Base-by-base conservation (phyloP, 306 rosid genomes). In the Hylodesmum podocarpum region DNA sequence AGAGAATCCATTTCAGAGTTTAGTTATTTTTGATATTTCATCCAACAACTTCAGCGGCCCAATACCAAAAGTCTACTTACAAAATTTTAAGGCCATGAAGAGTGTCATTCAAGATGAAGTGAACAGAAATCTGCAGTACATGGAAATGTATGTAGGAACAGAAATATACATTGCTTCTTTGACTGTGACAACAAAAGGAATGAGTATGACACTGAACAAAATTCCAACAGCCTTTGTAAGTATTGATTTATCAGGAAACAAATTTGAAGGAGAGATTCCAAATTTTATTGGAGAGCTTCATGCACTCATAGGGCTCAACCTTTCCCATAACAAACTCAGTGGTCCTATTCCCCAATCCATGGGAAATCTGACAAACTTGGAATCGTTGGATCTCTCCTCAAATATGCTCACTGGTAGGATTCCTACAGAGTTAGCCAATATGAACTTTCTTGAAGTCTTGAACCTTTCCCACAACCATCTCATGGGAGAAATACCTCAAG, bases 361-460 rank as follows among this genome's bases (percentile, higher is more conserved):
- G n/a, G 76, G 51, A 21, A 76, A 76, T 5, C 65, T 88, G 78
- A 27, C n/a, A 13, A 53, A 62, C 33, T 34, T 85, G 0, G 83
- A 88, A 66, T 71, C 55, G 29, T 66, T 87, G 25, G 91, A 80
- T 34, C 77, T 87, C 22, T 85, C 89, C 2, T 82, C 82, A 54
- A 87, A 84, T 24, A 43, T 47, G 39, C 39, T 84, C 3, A 11
- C 0, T 0, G 80, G 87, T 0, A 1, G 24, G 1, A 79, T 84
- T 71, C 90, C 90, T 1, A 0, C 2, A 5, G 47, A 78, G 51
- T 31, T 87, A 31, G 19, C 41, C 9, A 64, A 14, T 62, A 2
- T 84, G 3, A 43, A 41, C 2, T 28, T 0, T 19, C 80, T 87
- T 6, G 54, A 8, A 6, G 0, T 36, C 8, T 36, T 87, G 66